Evolutionary conservation across 1,284 basidiomycete genomes (phyloP).

Genomic region (Meripilus lineatus): DNA sequence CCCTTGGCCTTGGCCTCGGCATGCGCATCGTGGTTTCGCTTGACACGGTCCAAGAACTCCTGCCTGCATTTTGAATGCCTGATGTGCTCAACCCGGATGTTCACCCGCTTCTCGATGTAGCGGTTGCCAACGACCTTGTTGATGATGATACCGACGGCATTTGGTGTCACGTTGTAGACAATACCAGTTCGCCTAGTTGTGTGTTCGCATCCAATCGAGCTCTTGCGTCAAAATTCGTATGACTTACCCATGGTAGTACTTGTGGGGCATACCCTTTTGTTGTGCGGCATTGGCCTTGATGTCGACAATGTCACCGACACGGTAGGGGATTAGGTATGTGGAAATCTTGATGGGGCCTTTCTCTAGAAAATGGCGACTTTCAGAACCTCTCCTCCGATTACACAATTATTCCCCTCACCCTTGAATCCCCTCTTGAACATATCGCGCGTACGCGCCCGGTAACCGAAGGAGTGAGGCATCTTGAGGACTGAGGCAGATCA

Average conservation of each 20-base stretch:
- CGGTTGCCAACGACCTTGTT: constrained; percentile 99
- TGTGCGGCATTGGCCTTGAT: constrained; percentile 99
- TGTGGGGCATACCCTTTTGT: constrained; percentile 99
- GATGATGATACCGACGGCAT: constrained; percentile 94
- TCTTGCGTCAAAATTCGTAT: too few species aligned
- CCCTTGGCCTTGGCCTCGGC: constrained; percentile 85
- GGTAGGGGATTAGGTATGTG: constrained; percentile 91
- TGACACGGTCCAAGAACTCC: constrained; percentile 97
- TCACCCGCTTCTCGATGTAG: constrained; percentile 99
- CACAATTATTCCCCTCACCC: constrained; percentile 45
- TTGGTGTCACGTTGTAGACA: constrained; percentile 96
- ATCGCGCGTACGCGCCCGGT: constrained; percentile 98
- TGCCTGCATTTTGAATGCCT: constrained; percentile 98
- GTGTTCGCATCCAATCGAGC: not conserved
- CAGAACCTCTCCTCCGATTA: constrained; percentile 11
- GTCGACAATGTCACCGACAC: constrained; percentile 98
- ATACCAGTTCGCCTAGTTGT: constrained; percentile 85
- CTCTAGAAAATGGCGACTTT: constrained; percentile 45
- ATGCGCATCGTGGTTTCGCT: constrained; percentile 87
- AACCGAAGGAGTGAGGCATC: constrained; percentile 99
- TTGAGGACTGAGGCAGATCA: constrained; percentile 45
- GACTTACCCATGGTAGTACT: constrained; percentile 85
- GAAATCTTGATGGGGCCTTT: constrained; percentile 90
- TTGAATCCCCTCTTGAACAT: constrained; percentile 99
- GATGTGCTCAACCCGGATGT: constrained; percentile 98